A percentile compares a stretch with the other conserved stretches of the same genome.
These are phyloP conservation scores for Xylariaceae sp. DNA, from an alignment of 2,329 filamentous ascomycete species.

Conservation along the genomic window DNA sequence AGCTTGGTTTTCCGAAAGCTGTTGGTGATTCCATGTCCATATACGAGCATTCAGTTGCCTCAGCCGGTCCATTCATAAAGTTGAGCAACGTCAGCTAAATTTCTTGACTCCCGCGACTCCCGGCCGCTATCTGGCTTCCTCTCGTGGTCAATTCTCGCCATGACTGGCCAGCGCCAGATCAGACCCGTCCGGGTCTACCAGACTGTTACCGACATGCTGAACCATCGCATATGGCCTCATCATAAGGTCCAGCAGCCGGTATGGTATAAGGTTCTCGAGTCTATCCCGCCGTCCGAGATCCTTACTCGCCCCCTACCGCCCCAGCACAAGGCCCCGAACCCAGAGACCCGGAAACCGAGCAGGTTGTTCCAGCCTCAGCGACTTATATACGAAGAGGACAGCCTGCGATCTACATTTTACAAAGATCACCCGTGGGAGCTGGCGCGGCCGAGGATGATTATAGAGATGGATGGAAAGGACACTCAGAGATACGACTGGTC, in stretches of 20 bases:
- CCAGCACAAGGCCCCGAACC: conserved; percentile 37
- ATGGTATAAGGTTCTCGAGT: conserved; percentile 49
- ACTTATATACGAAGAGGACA: conserved; percentile 80
- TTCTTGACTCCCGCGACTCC: not conserved
- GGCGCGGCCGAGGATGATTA: conserved; percentile 76
- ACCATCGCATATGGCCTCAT: conserved; percentile 27
- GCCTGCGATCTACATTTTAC: conserved; percentile 77
- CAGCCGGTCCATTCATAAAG: too few species aligned
- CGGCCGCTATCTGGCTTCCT: not conserved
- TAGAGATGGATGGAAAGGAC: conserved; percentile 85
- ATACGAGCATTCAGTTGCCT: too few species aligned
- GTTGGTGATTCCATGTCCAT: too few species aligned
- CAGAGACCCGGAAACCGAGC: conserved; percentile 60
- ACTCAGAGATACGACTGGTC: conserved; percentile 75
- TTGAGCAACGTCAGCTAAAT: too few species aligned
- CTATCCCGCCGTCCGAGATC: conserved; percentile 55
- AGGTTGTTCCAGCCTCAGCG: conserved; percentile 75
- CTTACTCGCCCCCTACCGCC: conserved; percentile 49
- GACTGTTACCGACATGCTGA: conserved; percentile 33
- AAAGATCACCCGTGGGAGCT: conserved; percentile 96
- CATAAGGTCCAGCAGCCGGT: conserved; percentile 32
- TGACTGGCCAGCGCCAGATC: conserved; percentile 30
- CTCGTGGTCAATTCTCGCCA: conserved; percentile 12
- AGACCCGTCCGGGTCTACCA: conserved; percentile 40
- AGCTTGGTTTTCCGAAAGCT: conserved; percentile 1